These are phyloP conservation scores for Leccinum disarticulatum DNA, from an alignment of 768 basidiomycete genomes.

Conservation along the genomic window DNA sequence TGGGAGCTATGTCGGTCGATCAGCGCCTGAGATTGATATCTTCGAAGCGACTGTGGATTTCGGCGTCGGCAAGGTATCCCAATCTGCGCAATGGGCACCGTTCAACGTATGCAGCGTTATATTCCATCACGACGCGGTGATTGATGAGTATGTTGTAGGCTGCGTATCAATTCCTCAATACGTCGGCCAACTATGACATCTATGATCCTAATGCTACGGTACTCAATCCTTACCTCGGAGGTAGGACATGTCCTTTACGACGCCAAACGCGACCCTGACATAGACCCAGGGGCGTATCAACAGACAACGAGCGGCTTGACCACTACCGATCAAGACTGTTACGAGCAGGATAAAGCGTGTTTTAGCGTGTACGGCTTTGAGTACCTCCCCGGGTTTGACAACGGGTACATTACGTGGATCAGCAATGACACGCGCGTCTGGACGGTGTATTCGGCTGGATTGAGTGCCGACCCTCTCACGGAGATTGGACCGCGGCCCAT, in stretches of 20 bases:
- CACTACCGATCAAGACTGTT: constrained; percentile 44
- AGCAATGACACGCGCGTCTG: constrained; percentile 53
- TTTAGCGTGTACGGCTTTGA: constrained; percentile 55
- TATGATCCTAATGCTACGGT: constrained; percentile 37
- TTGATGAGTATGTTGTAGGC: constrained; percentile 33
- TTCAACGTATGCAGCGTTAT: constrained; percentile 28
- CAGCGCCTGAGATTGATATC: constrained; percentile 62
- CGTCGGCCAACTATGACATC: constrained; percentile 34
- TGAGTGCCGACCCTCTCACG: constrained; percentile 49
- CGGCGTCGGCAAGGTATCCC: constrained; percentile 47
- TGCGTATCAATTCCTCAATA: constrained; percentile 42
- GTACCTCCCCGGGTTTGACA: constrained; percentile 49
- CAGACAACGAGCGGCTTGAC: constrained; percentile 39
- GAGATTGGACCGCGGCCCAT: constrained; percentile 61
- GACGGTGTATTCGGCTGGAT: constrained; percentile 50
- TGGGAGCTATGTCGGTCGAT: constrained; percentile 50
- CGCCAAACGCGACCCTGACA: constrained; percentile 6
- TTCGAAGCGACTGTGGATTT: constrained; percentile 47
- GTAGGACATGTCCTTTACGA: constrained; percentile 16
- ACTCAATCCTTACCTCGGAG: constrained; percentile 47
- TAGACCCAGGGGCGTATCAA: constrained; percentile 35
- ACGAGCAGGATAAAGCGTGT: constrained; percentile 40
- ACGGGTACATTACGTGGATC: constrained; percentile 70
- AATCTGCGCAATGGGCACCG: constrained; percentile 49
- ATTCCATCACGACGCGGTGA: background rate